Evolutionary conservation across 352 stramenopile species (phyloP).

Genomic region (Aphanomyces cochlioides): DNA sequence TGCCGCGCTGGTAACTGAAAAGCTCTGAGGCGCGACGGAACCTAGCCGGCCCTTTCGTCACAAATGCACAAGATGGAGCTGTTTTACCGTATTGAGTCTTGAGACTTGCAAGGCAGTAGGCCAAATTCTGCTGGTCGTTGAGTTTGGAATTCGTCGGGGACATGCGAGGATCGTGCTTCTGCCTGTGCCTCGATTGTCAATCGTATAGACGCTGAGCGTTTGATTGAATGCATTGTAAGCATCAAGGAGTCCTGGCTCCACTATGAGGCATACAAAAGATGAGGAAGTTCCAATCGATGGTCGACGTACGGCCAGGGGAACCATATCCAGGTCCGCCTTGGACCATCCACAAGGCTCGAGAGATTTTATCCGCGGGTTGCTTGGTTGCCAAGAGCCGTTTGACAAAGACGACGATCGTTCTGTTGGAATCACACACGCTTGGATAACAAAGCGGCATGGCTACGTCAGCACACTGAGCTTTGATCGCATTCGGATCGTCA

Average conservation of each 20-base stretch:
- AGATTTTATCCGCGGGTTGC: neutral
- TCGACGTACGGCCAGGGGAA: conserved; percentile 19
- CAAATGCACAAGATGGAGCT: too few species aligned
- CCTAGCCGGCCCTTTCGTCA: neutral
- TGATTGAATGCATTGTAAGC: conserved; percentile 15
- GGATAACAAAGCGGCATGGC: conserved; percentile 69
- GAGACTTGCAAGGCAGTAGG: conserved; percentile 35
- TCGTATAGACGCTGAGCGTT: conserved; percentile 49
- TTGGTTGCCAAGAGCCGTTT: conserved; percentile 33
- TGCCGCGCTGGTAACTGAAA: conserved; percentile 47
- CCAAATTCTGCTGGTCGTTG: conserved; percentile 33
- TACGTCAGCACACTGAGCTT: conserved; percentile 53
- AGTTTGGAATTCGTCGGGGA: conserved; percentile 13
- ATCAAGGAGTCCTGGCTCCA: conserved; percentile 14
- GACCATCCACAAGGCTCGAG: conserved; percentile 23
- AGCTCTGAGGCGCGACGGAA: conserved; percentile 24
- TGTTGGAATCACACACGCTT: conserved; percentile 54
- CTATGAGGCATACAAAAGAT: neutral
- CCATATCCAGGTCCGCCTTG: conserved; percentile 27
- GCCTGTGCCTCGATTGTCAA: conserved; percentile 45
- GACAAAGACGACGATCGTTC: conserved; percentile 49
- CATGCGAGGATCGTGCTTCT: conserved; percentile 37
- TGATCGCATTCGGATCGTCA: conserved; percentile 2
- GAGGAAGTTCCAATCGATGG: neutral
- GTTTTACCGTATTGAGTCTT: conserved; percentile 32